A percentile compares a stretch with the other conserved stretches of the same genome.
Conservation (phyloP, 73 alveolate species). For the Strombidium stylifer region DNA sequence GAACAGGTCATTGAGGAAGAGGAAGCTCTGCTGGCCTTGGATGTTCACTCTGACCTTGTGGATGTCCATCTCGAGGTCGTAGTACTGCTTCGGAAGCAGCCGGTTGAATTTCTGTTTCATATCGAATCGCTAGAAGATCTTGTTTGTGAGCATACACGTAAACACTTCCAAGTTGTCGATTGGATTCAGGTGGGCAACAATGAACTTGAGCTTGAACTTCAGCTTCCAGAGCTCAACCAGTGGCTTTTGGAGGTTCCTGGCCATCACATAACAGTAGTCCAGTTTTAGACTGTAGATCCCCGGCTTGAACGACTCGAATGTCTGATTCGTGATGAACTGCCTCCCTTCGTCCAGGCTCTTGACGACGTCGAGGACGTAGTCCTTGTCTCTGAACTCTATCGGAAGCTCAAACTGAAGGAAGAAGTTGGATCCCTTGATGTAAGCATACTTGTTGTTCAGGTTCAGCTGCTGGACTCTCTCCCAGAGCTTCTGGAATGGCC, state of each 20-base stretch:
- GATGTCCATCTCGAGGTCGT: slow-evolving; percentile 17
- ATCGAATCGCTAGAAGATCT: slow-evolving; percentile 18
- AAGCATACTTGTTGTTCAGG: slow-evolving; percentile 16
- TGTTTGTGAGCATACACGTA: neutral
- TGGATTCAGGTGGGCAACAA: slow-evolving; percentile 10
- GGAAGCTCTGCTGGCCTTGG: slow-evolving; percentile 36
- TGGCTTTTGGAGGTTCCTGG: slow-evolving; percentile 16
- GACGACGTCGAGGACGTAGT: neutral
- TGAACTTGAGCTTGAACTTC: slow-evolving; percentile 7
- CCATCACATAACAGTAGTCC: slow-evolving; percentile 22
- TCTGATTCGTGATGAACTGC: neutral
- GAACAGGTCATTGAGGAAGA: slow-evolving; percentile 19
- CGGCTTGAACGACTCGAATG: slow-evolving; percentile 11
- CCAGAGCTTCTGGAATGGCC: neutral
- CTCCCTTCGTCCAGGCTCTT: slow-evolving; percentile 14
- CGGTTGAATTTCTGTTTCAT: slow-evolving; percentile 2
- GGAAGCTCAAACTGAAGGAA: too few species aligned
- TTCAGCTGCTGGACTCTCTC: slow-evolving; percentile 1
- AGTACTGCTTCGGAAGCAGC: slow-evolving; percentile 14
- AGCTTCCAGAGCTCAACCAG: slow-evolving; percentile 18
- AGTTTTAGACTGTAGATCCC: slow-evolving; percentile 8
- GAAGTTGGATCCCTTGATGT: slow-evolving; percentile 11
- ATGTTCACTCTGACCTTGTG: slow-evolving; percentile 7
- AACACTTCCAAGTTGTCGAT: neutral
- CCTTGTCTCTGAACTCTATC: slow-evolving; percentile 16